A percentile compares a stretch with the other conserved stretches of the same genome.
These are phyloP conservation scores for Chaetomium olivaceum DNA, from an alignment of 2,329 filamentous ascomycete species.

Conservation along the genomic window DNA sequence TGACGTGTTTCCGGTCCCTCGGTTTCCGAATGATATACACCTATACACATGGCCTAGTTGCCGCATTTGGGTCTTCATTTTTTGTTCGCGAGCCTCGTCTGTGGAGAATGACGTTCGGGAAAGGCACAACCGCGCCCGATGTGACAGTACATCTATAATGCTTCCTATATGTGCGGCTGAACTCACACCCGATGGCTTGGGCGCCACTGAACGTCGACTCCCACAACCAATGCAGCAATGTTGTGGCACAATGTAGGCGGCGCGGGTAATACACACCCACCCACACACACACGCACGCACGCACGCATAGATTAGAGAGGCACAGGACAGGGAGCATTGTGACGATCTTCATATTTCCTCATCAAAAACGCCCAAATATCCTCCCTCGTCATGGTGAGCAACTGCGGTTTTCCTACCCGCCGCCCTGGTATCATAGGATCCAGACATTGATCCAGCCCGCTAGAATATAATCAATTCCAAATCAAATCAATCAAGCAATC, in stretches of 20 bases:
- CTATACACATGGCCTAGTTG: background rate
- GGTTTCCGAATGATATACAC: background rate
- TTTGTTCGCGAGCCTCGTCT: background rate
- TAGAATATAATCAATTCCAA: background rate
- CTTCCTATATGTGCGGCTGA: background rate
- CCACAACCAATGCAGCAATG: background rate
- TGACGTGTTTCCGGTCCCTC: background rate
- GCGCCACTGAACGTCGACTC: background rate
- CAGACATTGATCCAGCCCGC: background rate
- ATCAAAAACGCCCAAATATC: background rate
- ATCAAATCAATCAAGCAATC: background rate
- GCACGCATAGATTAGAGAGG: background rate
- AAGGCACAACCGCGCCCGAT: background rate
- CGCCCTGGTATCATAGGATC: slow-evolving; percentile 15
- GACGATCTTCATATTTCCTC: background rate
- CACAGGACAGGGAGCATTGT: background rate
- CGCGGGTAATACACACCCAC: background rate
- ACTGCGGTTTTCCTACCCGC: background rate
- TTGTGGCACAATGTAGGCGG: background rate
- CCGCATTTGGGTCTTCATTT: background rate
- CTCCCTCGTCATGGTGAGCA: background rate
- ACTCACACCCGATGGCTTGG: no score
- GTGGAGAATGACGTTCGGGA: background rate
- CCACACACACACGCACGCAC: no score
- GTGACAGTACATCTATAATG: background rate